Percentiles rank a stretch among this genome's conserved stretches.
Evolutionary conservation across 2,329 filamentous ascomycete genomes (phyloP).

Genomic region (Hymenoscyphus scutula): DNA sequence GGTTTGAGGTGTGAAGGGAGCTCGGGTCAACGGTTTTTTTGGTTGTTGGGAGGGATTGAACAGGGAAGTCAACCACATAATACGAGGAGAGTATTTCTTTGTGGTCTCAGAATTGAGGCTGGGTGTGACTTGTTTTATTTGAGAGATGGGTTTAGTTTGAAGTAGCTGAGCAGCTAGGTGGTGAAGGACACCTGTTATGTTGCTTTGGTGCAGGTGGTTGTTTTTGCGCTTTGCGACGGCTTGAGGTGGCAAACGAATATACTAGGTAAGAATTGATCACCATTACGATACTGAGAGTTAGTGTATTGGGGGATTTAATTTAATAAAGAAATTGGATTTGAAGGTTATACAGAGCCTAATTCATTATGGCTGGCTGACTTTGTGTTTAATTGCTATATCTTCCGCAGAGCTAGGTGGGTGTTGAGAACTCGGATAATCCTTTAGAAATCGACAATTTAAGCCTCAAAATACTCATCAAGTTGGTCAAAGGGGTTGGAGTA

Average conservation of each 20-base stretch:
- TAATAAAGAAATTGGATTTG: no score
- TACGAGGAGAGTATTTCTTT: background rate
- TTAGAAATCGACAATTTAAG: no score
- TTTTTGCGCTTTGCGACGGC: conserved; percentile 1
- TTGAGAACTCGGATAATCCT: background rate
- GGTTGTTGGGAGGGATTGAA: background rate
- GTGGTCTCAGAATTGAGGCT: background rate
- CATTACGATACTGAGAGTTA: background rate
- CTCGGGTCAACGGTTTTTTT: conserved; percentile 1
- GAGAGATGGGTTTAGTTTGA: background rate
- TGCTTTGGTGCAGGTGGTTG: background rate
- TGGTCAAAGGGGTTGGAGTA: background rate
- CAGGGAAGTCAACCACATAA: background rate
- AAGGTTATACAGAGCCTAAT: background rate
- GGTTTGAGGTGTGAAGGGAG: background rate
- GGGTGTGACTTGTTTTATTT: background rate
- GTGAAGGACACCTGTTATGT: background rate
- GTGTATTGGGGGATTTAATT: background rate
- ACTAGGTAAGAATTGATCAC: background rate
- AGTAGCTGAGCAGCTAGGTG: background rate
- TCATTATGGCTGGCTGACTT: background rate
- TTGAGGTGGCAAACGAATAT: background rate
- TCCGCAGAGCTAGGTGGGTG: background rate
- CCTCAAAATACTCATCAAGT: background rate
- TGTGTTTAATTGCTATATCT: background rate